Evolutionary conservation across 345 rosid genomes (phyloP).

Genomic region (Ceriops zippeliana): DNA sequence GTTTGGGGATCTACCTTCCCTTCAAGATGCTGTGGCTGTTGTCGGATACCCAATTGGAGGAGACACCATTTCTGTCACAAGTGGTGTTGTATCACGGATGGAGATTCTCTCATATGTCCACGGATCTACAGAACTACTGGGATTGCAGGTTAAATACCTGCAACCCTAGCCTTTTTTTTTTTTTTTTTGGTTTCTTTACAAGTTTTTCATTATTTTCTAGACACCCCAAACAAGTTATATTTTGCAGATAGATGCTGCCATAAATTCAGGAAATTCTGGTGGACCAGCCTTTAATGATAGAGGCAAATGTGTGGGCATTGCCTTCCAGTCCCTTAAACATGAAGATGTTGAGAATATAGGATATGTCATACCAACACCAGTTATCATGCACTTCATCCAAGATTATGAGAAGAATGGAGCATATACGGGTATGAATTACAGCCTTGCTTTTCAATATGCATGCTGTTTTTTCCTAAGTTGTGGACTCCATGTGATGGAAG

Average conservation of each 20-base stretch:
- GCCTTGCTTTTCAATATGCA: not conserved
- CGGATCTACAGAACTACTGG: constrained; percentile 91
- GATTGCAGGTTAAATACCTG: constrained; percentile 59
- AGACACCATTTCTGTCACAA: constrained; percentile 93
- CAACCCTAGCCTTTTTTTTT: not conserved
- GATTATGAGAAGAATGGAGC: constrained; percentile 88
- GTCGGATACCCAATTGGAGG: constrained; percentile 98
- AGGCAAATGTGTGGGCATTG: constrained; percentile 91
- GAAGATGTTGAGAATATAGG: constrained; percentile 97
- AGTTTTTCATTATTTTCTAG: not conserved
- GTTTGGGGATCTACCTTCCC: constrained; percentile 90
- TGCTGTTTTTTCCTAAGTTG: not conserved
- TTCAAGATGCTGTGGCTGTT: constrained; percentile 96
- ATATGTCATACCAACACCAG: constrained; percentile 95
- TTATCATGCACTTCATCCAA: constrained; percentile 76
- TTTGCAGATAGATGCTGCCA: constrained; percentile 93
- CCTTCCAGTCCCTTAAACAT: constrained; percentile 91
- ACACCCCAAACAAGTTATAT: not conserved
- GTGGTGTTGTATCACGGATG: constrained; percentile 92
- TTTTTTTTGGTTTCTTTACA: not conserved
- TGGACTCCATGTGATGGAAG: not conserved
- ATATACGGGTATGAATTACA: constrained; percentile 59
- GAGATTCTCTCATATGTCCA: constrained; percentile 92
- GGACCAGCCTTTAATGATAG: constrained; percentile 96
- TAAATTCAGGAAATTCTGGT: constrained; percentile 95